Conservation (phyloP, 306 rosid species). For the Bauhinia variegata region DNA sequence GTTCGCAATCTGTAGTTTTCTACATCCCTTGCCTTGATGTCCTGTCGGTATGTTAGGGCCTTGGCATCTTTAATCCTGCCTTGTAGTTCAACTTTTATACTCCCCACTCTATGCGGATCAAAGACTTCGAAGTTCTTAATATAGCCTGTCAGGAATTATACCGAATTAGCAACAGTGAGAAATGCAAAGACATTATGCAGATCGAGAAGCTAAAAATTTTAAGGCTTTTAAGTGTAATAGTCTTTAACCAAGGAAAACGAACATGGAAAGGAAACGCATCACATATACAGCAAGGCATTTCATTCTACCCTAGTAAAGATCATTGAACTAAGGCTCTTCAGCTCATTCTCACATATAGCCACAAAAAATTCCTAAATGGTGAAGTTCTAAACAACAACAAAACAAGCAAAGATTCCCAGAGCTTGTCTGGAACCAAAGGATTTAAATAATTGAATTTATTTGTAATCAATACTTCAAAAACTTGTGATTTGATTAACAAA, state of each 20-base stretch:
- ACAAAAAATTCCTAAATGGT: background rate
- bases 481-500: too few species aligned
- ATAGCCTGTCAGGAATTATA: constrained; percentile 44
- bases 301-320: background rate
- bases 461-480: too few species aligned
- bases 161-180: constrained; percentile 12
- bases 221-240: background rate
- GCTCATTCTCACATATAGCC: background rate
- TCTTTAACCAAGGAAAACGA: constrained; percentile 14
- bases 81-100: constrained; percentile 85
- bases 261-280: background rate
- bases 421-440: too few species aligned
- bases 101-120: constrained; percentile 91
- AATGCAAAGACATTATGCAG: background rate
- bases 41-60: constrained; percentile 77
- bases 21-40: constrained; percentile 73
- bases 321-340: background rate
- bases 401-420: background rate
- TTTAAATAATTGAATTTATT: too few species aligned
- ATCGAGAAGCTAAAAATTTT: too few species aligned
- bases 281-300: background rate
- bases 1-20: constrained; percentile 61
- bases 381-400: constrained; percentile 11
- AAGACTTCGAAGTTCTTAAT: constrained; percentile 76
- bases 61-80: constrained; percentile 83